Conservation (phyloP, 1,139 yeast species). For the Blastobotrys serpentis region DNA sequence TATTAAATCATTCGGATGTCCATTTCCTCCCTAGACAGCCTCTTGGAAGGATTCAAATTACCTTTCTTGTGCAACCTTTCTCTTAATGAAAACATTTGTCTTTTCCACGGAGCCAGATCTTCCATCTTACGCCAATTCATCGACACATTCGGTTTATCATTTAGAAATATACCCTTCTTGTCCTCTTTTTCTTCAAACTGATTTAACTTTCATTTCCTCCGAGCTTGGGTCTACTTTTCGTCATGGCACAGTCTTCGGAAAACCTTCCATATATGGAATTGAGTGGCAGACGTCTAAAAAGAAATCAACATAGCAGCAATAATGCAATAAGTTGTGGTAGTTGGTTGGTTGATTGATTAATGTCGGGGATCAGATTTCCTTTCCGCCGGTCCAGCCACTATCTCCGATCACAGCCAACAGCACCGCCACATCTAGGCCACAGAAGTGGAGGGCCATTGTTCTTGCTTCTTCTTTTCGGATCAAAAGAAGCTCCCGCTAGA, state of each 20-base stretch:
- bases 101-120: constrained; percentile 59
- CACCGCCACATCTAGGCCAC: too few relatives aligned
- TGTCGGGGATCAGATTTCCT: constrained; percentile 3
- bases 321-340: neutral
- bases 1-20: too few relatives aligned
- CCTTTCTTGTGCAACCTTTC: constrained; percentile 55
- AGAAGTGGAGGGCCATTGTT: too few relatives aligned
- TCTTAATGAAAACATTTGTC: constrained; percentile 59
- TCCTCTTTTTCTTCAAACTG: constrained; percentile 9
- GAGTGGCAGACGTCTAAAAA: neutral
- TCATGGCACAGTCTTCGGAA: neutral
- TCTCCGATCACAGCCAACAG: too few relatives aligned
- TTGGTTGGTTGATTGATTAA: neutral
- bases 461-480: too few relatives aligned
- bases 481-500: too few relatives aligned
- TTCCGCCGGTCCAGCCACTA: neutral
- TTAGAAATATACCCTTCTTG: constrained; percentile 15
- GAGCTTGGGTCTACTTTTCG: neutral
- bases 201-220: neutral
- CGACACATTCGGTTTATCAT: constrained; percentile 38
- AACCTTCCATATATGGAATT: neutral
- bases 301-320: neutral
- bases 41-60: constrained; percentile 68
- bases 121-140: constrained; percentile 44
- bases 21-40: constrained; percentile 68